Conservation (phyloP, 495 filamentous ascomycete genomes). For the Lasiosphaeria ovina region DNA sequence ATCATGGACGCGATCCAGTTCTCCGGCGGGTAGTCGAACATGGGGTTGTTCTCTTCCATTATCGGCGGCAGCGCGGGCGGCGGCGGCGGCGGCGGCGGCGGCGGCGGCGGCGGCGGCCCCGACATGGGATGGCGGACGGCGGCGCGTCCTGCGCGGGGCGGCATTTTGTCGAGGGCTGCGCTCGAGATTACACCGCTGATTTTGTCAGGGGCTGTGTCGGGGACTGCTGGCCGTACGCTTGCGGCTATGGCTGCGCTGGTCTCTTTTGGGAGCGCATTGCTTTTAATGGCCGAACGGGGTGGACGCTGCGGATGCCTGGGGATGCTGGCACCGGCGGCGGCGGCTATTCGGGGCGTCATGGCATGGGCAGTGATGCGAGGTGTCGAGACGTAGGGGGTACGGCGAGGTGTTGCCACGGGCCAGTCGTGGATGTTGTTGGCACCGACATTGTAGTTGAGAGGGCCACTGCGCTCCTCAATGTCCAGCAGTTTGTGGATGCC, state of each 20-base stretch:
- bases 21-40: conserved; percentile 20
- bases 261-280: no score
- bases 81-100: not conserved
- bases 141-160: not conserved
- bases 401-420: not conserved
- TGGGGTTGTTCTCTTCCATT: conserved; percentile 20
- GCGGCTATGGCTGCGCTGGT: not conserved
- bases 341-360: not conserved
- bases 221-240: not conserved
- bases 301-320: no score
- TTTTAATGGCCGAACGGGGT: no score
- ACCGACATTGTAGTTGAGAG: not conserved
- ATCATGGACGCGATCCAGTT: conserved; percentile 22
- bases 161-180: not conserved
- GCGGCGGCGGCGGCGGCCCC: no score
- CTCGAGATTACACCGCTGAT: not conserved
- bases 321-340: not conserved
- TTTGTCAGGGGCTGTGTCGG: not conserved
- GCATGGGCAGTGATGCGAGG: not conserved
- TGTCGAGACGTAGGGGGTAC: not conserved
- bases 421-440: not conserved
- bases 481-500: not conserved
- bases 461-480: not conserved
- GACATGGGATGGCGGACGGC: not conserved
- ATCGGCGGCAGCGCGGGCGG: conserved; percentile 1